Evolutionary conservation across 495 filamentous ascomycete species (phyloP), one percentile per base, ranked within the genome.

Genomic region (Tuber microsphaerosporum): DNA sequence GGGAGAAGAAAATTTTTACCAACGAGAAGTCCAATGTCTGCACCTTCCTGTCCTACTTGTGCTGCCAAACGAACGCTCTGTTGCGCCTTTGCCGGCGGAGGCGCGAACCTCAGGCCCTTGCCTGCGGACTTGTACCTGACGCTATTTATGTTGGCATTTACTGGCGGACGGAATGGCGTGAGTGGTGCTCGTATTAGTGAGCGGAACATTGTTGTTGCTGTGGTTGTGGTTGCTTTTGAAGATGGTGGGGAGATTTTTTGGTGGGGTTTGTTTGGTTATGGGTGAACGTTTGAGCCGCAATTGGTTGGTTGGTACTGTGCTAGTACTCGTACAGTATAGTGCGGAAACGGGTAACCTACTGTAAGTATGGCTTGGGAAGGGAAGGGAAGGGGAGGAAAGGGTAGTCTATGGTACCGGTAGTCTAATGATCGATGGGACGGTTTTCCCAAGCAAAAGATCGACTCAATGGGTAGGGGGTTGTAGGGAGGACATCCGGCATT

Each of bases 11-110:
- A 42, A 39, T n/a, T 80, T 39, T n/a, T 80, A 79, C 88, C 86
- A 46, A 83, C 83, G 70, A 90, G 82, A 26, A 90, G 61, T 26
- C 89, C 89, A 46, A 89, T 80, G 82, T 90, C 89, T 74, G 86
- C 84, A 8, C 85, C 85, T 39, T 85, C 74, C 17, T 76, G 65
- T 34, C 84, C 71, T 20, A 83, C 80, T 48, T 81, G 84, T 17
- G 79, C 71, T 51, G 81, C 75, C 8, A 85, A 80, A 71, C 80
- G 84, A 79, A 87, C 78, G 79, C 86, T 88, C n/a, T 80, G 84
- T 71, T 86, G 83, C 34, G 84, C 75, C n/a, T 80, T 81, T 44
- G 81, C 22, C 17, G 31, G 45, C 26, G 43, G 48, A 9, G 75
- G 44, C 7, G 76, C 34, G 20, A 65, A 44, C 20, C 26, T 43